Conservation (phyloP, 177 flowering plant genomes). For the Telopea speciosissima region DNA sequence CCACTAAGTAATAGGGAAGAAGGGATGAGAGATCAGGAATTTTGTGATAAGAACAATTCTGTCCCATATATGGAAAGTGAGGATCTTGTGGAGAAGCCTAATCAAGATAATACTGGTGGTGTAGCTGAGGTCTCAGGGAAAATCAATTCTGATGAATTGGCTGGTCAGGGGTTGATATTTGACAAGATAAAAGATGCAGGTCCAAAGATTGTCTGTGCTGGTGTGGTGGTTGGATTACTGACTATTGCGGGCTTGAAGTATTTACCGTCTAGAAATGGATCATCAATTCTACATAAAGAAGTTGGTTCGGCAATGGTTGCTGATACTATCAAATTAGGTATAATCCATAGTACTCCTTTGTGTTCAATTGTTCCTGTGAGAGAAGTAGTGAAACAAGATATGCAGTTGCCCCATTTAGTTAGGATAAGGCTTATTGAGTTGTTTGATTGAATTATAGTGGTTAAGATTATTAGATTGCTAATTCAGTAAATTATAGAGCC, state of each 20-base stretch:
- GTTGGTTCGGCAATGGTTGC: slow-evolving; percentile 46
- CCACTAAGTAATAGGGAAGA: slow-evolving; percentile 40
- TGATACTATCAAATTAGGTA: slow-evolving; percentile 63
- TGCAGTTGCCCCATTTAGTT: too few species aligned
- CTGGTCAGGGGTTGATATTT: slow-evolving; percentile 44
- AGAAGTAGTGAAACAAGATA: too few species aligned
- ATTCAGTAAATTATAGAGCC: too few species aligned
- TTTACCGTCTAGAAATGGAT: slow-evolving; percentile 39
- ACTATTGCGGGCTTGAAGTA: slow-evolving; percentile 58
- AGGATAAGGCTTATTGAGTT: too few species aligned
- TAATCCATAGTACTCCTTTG: slow-evolving; percentile 11
- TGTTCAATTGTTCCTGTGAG: neutral
- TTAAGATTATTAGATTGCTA: too few species aligned
- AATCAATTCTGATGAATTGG: slow-evolving; percentile 20
- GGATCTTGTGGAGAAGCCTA: slow-evolving; percentile 19
- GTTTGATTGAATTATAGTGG: too few species aligned
- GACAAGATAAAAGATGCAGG: slow-evolving; percentile 66
- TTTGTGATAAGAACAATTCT: slow-evolving; percentile 20
- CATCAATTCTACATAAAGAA: slow-evolving; percentile 32
- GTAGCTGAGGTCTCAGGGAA: slow-evolving; percentile 26
- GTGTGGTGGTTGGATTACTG: slow-evolving; percentile 58
- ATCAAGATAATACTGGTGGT: slow-evolving; percentile 25
- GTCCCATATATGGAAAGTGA: slow-evolving; percentile 23
- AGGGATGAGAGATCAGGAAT: slow-evolving; percentile 28
- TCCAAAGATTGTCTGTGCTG: slow-evolving; percentile 72